Percentiles rank a stretch among this genome's conserved stretches.
These are phyloP conservation scores for Fistulinella prunicolor DNA, from an alignment of 768 basidiomycete species.

Conservation along the genomic window DNA sequence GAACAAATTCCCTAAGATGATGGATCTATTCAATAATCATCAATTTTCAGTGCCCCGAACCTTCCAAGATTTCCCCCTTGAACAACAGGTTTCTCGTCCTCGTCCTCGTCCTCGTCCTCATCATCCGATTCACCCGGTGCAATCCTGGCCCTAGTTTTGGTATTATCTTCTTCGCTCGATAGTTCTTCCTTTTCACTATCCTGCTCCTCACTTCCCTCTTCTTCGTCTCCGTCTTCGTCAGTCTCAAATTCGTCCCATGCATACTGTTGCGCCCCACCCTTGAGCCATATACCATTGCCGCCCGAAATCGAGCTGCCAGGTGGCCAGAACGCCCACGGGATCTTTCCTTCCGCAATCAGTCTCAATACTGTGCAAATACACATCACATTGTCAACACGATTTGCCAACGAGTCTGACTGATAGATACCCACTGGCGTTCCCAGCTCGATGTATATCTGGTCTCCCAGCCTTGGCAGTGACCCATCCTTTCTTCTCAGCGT, in stretches of 20 bases:
- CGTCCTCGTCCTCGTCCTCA: conserved; percentile 17
- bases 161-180: conserved; percentile 11
- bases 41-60: conserved; percentile 33
- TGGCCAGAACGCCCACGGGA: conserved; percentile 88
- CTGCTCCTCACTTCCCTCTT: conserved; percentile 30
- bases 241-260: conserved; percentile 22
- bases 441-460: conserved; percentile 85
- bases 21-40: conserved; percentile 19
- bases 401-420: neutral
- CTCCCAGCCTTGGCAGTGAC: conserved; percentile 89
- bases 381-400: neutral
- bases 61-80: conserved; percentile 13
- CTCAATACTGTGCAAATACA: conserved; percentile 58
- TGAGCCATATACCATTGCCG: conserved; percentile 59
- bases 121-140: conserved; percentile 19
- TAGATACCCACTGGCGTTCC: conserved; percentile 74
- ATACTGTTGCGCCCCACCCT: conserved; percentile 24
- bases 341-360: conserved; percentile 73
- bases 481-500: conserved; percentile 77
- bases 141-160: neutral
- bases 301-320: conserved; percentile 39
- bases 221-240: conserved; percentile 34
- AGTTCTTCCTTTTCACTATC: conserved; percentile 14
- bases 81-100: conserved; percentile 6
- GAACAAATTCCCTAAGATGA: too few relatives aligned